These are phyloP conservation scores for Nemania serpens DNA, from an alignment of 2,329 filamentous ascomycete species.

Conservation along the genomic window DNA sequence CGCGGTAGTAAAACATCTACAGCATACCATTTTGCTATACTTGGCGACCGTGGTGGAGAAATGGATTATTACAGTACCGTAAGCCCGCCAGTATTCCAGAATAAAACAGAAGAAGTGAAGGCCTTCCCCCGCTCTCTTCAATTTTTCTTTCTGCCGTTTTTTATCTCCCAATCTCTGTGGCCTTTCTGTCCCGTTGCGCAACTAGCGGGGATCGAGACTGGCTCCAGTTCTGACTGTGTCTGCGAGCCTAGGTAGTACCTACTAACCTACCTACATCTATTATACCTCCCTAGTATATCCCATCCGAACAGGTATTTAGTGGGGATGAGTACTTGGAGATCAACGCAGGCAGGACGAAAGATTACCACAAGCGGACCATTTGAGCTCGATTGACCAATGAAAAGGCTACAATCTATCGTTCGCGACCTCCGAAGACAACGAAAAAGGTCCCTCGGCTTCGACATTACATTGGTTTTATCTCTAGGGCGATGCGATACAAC, in stretches of 20 bases:
- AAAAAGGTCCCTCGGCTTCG: slow-evolving; percentile 26
- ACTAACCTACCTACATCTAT: background rate
- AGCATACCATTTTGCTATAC: background rate
- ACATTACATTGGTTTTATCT: slow-evolving; percentile 17
- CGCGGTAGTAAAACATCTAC: too few species aligned
- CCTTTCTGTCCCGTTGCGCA: background rate
- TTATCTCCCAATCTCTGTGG: background rate
- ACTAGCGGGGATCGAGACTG: background rate
- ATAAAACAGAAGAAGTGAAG: slow-evolving; percentile 2
- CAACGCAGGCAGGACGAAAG: slow-evolving; percentile 20
- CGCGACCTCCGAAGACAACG: slow-evolving; percentile 5
- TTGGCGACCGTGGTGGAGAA: background rate
- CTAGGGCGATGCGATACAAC: background rate
- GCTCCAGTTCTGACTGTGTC: background rate
- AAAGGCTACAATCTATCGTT: slow-evolving; percentile 6
- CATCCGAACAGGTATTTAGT: slow-evolving; percentile 19
- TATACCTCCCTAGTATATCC: too few species aligned
- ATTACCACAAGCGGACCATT: slow-evolving; percentile 32
- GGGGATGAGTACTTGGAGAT: slow-evolving; percentile 27
- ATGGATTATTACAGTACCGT: background rate
- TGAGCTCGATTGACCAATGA: slow-evolving; percentile 24
- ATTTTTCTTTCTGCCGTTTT: background rate
- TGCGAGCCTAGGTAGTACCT: background rate
- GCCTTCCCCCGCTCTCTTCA: background rate
- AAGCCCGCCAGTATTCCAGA: background rate